A percentile compares a stretch with the other conserved stretches of the same genome.
Evolutionary conservation across 1,284 basidiomycete genomes (phyloP).

Genomic region (Fomes fomentarius): DNA sequence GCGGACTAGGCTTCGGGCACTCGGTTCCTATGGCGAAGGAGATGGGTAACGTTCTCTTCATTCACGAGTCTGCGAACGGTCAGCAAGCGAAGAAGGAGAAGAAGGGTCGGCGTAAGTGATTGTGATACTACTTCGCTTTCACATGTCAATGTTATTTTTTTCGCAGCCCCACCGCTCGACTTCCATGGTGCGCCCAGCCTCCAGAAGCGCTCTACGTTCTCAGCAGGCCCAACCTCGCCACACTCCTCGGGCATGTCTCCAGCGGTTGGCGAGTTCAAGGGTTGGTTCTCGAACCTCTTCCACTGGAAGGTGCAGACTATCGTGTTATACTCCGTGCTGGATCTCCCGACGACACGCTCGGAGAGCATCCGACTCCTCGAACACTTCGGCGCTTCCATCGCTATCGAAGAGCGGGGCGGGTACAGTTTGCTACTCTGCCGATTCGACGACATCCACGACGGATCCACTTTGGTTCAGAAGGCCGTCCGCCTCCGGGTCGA

Average conservation of each 20-base stretch:
- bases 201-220: constrained; percentile 42
- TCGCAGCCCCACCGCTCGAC: constrained; percentile 41
- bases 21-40: constrained; percentile 45
- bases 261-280: constrained; percentile 79
- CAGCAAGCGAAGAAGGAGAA: constrained; percentile 49
- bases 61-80: constrained; percentile 34
- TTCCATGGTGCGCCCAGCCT: constrained; percentile 28
- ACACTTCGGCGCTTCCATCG: constrained; percentile 63
- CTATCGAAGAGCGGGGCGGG: constrained; percentile 50
- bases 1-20: constrained; percentile 48
- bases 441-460: constrained; percentile 59
- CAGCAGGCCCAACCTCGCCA: constrained; percentile 38
- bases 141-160: background rate
- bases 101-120: constrained; percentile 55
- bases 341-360: constrained; percentile 61
- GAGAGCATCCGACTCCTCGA: constrained; percentile 72
- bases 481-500: constrained; percentile 67
- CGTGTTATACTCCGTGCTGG: constrained; percentile 71
- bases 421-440: constrained; percentile 62
- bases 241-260: constrained; percentile 42
- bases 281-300: constrained; percentile 83
- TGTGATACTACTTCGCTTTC: background rate
- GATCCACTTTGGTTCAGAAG: constrained; percentile 51
- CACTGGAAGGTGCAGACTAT: constrained; percentile 71
- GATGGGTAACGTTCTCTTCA: constrained; percentile 49